Base-by-base conservation (phyloP, 2,329 filamentous ascomycete genomes). In the Fusarium sororula region DNA sequence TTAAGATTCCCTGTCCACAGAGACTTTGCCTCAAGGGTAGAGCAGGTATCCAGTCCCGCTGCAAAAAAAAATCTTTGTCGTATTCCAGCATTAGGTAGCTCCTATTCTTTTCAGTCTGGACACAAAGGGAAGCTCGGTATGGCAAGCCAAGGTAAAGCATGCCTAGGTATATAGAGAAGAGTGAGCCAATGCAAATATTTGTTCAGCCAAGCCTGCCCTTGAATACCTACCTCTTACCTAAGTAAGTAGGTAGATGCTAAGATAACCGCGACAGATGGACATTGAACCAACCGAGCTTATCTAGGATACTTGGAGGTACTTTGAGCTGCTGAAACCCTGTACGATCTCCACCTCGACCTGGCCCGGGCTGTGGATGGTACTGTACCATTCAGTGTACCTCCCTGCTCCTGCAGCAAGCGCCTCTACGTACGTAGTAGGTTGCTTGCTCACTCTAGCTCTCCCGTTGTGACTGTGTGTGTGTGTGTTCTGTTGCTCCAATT, bases 301-400 rank as follows among this genome's bases (percentile, higher is more conserved):
- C 30, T 35, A 7, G 39, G 47, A n/a, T 71, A 71, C 67, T 55
- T 71, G n/a, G 22, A 22, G 55, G 35, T 71, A 71, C 68, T 62
- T 71, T 42, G 28, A 37, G 24, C 9, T 47, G 50, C 26, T 51
- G 41, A 57, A 35, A 39, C 57, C 63, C 38, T 48, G 44, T 7
- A 28, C 15, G 20, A 42, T 66, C 60, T 47, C 68, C 68, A 70
- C 68, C 30, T 70, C 48, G 56, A 57, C 42, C 66, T 68, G 64
- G 66, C 42, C 66, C 47, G 63, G 55, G 66, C 66, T 68, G 50
- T 38, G 57, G 26, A 53, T 44, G 38, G 38, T 55, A 64, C 64
- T 54, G 63, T 48, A 59, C 70, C 59, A 39, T 45, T 50, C 47
- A 64, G 64, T 53, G 63, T 42, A 59, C 70, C 70, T 48, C 53